Base-by-base conservation (phyloP, 2,329 filamentous ascomycete genomes). In the Alternaria postmessia region DNA sequence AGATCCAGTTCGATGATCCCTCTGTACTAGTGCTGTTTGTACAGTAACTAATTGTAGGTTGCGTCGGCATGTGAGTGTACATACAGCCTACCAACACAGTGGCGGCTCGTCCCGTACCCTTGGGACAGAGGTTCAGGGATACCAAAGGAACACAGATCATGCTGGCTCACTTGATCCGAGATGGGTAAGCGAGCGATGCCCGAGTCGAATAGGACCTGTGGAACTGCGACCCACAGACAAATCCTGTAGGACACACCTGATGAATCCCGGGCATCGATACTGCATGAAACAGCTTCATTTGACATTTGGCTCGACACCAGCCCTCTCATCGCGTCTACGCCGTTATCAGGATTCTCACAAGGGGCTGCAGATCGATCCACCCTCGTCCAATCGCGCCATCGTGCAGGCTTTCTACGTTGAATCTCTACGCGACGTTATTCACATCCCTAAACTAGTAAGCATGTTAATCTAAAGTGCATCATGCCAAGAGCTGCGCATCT, bases 401-500 rank as follows among this genome's bases (percentile, higher is more conserved):
- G 49, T 39, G 51, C 34, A 26, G 62, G 47, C 57, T 57, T 63
- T 63, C 54, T 59, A 67, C 48, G 49, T 61, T 64, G 57, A 67
- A 51, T 54, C 49, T 60, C 57, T 57, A 56, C 54, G 49, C 58
- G 53, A 61, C 49, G 39, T 63, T 69, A 62, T 63, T 54, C 65
- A 72, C 65, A 74, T 72, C 68, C 72, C 71, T 73, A 74, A 69
- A 66, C 55, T 55, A 71, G 73, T 74, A 76, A 76, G 72, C 62
- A 63, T 32, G 52, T 65, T 68, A 74, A 74, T 74, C 65, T 75
- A 55, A 61, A 58, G 46, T 66, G 70, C 74, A 58, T 68, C 52
- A 62, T 66, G 72, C 73, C 72, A 75, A 75, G 72, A 57, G 22
- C 18, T 49, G 46, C 51, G 52, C 65, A 58, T 58, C 56, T 69